Percentiles rank a stretch among this genome's conserved stretches.
Evolutionary conservation across 1,284 basidiomycete species (phyloP).

Genomic region (Malassezia restricta): DNA sequence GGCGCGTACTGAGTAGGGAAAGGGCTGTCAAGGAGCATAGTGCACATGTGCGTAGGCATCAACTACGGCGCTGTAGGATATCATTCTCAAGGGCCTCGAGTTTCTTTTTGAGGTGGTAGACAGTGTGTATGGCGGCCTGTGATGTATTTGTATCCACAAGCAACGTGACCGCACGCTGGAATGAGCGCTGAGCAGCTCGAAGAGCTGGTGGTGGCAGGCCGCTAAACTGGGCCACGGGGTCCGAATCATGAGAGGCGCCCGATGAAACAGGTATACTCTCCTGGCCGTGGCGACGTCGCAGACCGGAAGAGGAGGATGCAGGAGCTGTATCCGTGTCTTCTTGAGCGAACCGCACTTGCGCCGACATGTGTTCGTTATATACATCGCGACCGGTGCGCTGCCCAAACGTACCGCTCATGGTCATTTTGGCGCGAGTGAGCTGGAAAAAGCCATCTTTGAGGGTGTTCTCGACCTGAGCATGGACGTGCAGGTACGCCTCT

Average conservation of each 20-base stretch:
- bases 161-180: constrained; percentile 1
- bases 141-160: not conserved
- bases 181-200: constrained; percentile 19
- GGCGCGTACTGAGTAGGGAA: constrained; percentile 4
- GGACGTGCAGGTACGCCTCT: constrained; percentile 19
- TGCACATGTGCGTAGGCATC: not conserved
- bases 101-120: not conserved
- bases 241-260: not conserved
- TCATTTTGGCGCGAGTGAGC: constrained; percentile 27
- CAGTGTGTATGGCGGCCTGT: not conserved
- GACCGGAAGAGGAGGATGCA: not conserved
- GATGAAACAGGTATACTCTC: not conserved
- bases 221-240: constrained; percentile 22
- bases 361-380: constrained; percentile 22
- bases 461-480: not conserved
- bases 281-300: not conserved
- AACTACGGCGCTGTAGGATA: not conserved
- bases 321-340: no score
- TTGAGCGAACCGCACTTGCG: not conserved
- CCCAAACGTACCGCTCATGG: constrained; percentile 15
- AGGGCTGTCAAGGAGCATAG: not conserved
- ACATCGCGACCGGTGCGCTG: constrained; percentile 20
- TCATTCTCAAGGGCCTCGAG: constrained; percentile 1
- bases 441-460: constrained; percentile 19
- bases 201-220: constrained; percentile 20